These are phyloP conservation scores for Brachypodium distachyon DNA, from an alignment of 202 grass and related monocot species.

Conservation along the genomic window DNA sequence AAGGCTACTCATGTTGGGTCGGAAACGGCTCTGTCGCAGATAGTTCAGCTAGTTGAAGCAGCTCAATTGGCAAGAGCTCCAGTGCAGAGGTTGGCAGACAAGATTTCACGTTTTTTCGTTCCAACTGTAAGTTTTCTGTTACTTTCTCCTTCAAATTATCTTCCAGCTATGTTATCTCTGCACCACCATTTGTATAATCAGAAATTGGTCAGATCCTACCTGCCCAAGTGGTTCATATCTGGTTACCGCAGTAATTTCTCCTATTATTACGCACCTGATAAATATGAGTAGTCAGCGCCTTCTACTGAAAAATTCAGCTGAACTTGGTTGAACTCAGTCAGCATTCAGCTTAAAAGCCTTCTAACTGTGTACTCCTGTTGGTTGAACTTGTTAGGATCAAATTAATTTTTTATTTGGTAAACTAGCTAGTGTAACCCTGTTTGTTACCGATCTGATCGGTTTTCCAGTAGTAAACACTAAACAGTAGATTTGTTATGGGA, in stretches of 20 bases:
- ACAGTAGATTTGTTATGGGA: not conserved
- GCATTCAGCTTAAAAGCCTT: not conserved
- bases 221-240: not conserved
- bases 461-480: not conserved
- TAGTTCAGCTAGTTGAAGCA: constrained; percentile 96
- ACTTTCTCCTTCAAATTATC: not conserved
- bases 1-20: constrained; percentile 94
- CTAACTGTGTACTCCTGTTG: not conserved
- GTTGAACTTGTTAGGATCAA: not conserved
- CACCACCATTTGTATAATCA: not conserved
- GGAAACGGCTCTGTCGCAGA: constrained; percentile 95
- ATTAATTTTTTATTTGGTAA: not conserved
- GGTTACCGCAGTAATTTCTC: not conserved
- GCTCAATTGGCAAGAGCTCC: constrained; percentile 96
- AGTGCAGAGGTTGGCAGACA: constrained; percentile 90
- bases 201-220: not conserved
- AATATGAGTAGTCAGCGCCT: not conserved
- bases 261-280: not conserved
- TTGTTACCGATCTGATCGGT: not conserved
- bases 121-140: constrained; percentile 69
- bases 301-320: not conserved
- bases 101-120: constrained; percentile 87
- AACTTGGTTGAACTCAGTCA: too few species aligned
- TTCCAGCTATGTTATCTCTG: not conserved
- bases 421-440: not conserved